phyloP scores from a whole-genome alignment of 2,329 filamentous ascomycete species.

The Claviceps monticola region DNA sequence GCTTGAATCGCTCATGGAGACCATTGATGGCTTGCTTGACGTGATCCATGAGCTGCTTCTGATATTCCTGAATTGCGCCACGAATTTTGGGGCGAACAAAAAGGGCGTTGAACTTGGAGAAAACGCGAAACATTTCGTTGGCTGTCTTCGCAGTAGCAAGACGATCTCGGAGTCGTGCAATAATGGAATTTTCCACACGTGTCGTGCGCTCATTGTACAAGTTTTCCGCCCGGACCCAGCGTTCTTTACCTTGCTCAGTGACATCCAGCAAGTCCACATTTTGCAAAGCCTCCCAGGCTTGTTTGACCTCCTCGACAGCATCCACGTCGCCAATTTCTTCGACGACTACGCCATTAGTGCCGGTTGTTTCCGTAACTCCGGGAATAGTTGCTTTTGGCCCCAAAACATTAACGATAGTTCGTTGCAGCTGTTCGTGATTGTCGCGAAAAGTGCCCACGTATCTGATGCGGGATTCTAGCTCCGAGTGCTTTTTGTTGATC shows the following conservation, averaged over 20 bases:
- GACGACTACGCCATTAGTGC: conserved; percentile 53
- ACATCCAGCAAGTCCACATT: conserved; percentile 94
- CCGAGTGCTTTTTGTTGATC: conserved; percentile 73
- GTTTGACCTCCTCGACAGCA: conserved; percentile 87
- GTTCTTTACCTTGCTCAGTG: conserved; percentile 72
- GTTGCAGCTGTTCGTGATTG: conserved; percentile 94
- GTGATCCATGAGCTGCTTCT: conserved; percentile 94
- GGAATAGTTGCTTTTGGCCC: conserved; percentile 54
- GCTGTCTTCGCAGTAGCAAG: conserved; percentile 92
- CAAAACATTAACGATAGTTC: conserved; percentile 93
- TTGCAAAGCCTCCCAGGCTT: conserved; percentile 86
- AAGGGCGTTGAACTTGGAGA: conserved; percentile 98
- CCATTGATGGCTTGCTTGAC: conserved; percentile 92
- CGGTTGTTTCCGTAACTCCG: conserved; percentile 34
- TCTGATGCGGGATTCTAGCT: conserved; percentile 78
- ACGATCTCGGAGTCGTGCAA: conserved; percentile 80
- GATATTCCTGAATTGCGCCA: conserved; percentile 93
- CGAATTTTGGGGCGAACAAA: conserved; percentile 98
- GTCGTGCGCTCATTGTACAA: conserved; percentile 96
- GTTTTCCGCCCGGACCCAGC: conserved; percentile 89
- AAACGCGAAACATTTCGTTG: conserved; percentile 99
- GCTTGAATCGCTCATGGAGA: conserved; percentile 94
- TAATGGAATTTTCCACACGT: conserved; percentile 96
- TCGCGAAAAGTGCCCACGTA: conserved; percentile 92
- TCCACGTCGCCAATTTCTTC: conserved; percentile 97